These are phyloP conservation scores for Pseudotulostoma volvatum DNA, from an alignment of 495 filamentous ascomycete species.

Conservation along the genomic window DNA sequence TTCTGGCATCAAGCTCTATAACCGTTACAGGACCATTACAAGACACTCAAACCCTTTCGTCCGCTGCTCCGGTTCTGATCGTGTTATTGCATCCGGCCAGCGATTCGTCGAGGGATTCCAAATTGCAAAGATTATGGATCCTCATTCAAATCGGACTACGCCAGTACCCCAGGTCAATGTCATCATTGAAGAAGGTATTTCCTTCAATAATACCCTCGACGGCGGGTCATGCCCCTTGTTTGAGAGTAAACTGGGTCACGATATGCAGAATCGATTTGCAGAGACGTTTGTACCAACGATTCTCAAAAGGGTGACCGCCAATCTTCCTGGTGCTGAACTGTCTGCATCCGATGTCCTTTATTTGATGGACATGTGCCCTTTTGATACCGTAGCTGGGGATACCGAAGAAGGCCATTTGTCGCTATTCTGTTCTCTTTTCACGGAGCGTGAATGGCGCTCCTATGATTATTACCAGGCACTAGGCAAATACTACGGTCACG, in stretches of 20 bases:
- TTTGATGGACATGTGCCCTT: constrained; percentile 78
- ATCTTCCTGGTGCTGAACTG: constrained; percentile 45
- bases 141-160: constrained; percentile 14
- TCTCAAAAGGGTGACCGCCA: constrained; percentile 39
- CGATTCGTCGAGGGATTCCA: constrained; percentile 62
- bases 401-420: constrained; percentile 26
- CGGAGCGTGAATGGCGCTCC: constrained; percentile 44
- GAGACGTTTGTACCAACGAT: constrained; percentile 45
- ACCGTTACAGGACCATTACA: constrained; percentile 46
- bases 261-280: constrained; percentile 36
- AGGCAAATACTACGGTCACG: constrained; percentile 66
- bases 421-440: constrained; percentile 59
- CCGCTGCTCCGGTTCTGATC: constrained; percentile 48
- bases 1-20: constrained; percentile 58
- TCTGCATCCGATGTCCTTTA: constrained; percentile 39
- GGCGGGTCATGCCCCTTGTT: constrained; percentile 46
- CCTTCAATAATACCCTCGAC: constrained; percentile 62
- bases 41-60: constrained; percentile 45
- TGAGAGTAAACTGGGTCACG: constrained; percentile 25
- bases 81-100: constrained; percentile 57
- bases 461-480: constrained; percentile 67
- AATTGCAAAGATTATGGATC: constrained; percentile 32
- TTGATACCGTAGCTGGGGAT: constrained; percentile 47
- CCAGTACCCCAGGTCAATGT: constrained; percentile 40
- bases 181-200: constrained; percentile 43